Base-by-base conservation (phyloP, 495 filamentous ascomycete species). In the Trichoderma erinaceum region DNA sequence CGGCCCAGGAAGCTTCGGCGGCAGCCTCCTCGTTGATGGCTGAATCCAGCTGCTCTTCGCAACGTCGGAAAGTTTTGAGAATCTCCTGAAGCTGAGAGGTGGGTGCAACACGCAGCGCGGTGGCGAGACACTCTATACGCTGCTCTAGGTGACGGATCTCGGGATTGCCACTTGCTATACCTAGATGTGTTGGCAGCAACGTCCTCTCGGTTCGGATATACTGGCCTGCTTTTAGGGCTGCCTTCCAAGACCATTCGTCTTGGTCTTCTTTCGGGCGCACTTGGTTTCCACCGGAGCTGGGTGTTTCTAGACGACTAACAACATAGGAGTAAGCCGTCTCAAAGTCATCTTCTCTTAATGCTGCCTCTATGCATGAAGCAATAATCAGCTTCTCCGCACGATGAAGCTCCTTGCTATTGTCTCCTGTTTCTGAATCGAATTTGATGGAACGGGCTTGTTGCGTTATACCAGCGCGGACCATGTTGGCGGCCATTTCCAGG, bases 281-380 rank as follows among this genome's bases (percentile, higher is more conserved):
- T 43, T 68, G 67, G n/a, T 67, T 65, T 29, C 27, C 56, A 4
- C 16, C 16, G 1, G 56, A 61, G 56, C 23, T 32, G 74, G 46
- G 75, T 71, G 29, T 66, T 41, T 70, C 48, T 16, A 90, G 75
- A 12, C 85, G 82, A 71, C 86, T 97, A 68, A 96, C 86, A 43
- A 97, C 90, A 78, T 95, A 97, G 15, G 92, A 96, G 78, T 98
- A 98, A 27, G 96, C 96, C 0, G 96, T 98, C 70, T 96, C 94
- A 71, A 98, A 98, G 73, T 99, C 95, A 72, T 95, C 87, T 74
- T 93, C 91, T 6, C 82, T 79, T 1, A 98, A 85, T 38, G 94
- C 92, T 6, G 93, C 89, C 71, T 94, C 89, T 56, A 98, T 89
- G 71, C 94, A 93, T 86, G 97, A 92, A 65, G 89, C 89, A 41